Evolutionary conservation across 164 flowering plant species (phyloP), one percentile per base, ranked within the genome.

Genomic region (Liriodendron chinense): DNA sequence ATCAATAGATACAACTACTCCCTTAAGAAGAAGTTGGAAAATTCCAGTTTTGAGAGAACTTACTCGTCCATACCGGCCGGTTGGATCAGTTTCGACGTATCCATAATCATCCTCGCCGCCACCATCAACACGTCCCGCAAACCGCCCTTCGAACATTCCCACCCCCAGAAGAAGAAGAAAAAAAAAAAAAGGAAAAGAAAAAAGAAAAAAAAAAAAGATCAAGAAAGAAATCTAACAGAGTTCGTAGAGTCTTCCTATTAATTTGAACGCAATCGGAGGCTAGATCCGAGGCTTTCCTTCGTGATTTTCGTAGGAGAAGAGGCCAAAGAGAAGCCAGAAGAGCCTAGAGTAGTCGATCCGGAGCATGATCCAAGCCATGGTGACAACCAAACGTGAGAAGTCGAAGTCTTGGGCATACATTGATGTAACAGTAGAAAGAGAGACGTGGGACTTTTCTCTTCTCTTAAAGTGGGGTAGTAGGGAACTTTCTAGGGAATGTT

Each of bases 41-140:
- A 75, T 66, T 25, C 9, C 1, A 61, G 64, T 18, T 61, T 61
- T 22, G 21, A n/a, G 12, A 47, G 18, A 78, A 79, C 94, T 85
- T 88, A 94, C 98, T 25, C 98, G 97, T 57, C 98, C 96, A 76
- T 94, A 94, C 1, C 98, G 96, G 72, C 92, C 89, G 24, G 94
- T 84, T 13, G 98, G 97, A 81, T 94, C 98, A 21, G 83, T 86
- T 77, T 94, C 98, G 16, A 82, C 83, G 77, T 91, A 92, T 1
- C 75, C 87, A 59, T 50, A 61, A 69, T 76, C 85, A 24, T 50
- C 49, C 21, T 75, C 81, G 69, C 24, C 70, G 66, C 18, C 68
- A 14, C 82, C 83, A 47, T 69, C 84, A 47, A 64, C 47, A 7
- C 71, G 67, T n/a, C 76, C 81, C 50, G 70, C 77, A 1, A 66